These are phyloP conservation scores for Oryza punctata DNA, from an alignment of 176 grass and related monocot genomes.

Conservation along the genomic window DNA sequence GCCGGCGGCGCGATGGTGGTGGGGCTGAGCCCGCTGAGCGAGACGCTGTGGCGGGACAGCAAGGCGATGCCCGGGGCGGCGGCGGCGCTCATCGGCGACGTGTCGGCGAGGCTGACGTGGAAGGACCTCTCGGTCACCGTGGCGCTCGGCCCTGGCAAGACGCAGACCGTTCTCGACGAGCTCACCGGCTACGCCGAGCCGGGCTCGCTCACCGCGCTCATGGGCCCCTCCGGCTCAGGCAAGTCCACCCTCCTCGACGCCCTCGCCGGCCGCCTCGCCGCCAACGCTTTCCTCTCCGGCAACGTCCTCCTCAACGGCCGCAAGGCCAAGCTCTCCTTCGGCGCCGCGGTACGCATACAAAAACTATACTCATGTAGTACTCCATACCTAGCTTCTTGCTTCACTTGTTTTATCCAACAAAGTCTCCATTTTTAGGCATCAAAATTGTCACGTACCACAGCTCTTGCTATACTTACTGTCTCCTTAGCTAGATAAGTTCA, in stretches of 20 bases:
- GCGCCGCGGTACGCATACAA: constrained; percentile 67
- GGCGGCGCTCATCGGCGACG: constrained; percentile 70
- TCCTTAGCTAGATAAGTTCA: constrained; percentile 2
- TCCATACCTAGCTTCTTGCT: too few relatives aligned
- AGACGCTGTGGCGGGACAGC: constrained; percentile 86
- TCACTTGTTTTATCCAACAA: background rate
- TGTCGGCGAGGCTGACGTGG: constrained; percentile 94
- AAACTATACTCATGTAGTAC: background rate
- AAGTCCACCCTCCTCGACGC: constrained; percentile 98
- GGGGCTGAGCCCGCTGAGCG: constrained; percentile 88
- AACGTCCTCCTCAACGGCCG: constrained; percentile 87
- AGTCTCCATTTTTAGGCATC: constrained; percentile 11
- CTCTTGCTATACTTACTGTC: background rate
- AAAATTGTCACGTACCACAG: background rate
- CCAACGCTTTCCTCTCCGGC: constrained; percentile 93
- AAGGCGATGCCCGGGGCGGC: constrained; percentile 39
- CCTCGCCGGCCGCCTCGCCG: constrained; percentile 81
- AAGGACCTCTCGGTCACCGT: constrained; percentile 91
- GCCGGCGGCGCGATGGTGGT: constrained; percentile 49
- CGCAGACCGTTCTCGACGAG: constrained; percentile 76
- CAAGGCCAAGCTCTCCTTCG: constrained; percentile 95
- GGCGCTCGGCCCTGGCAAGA: constrained; percentile 70
- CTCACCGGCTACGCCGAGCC: constrained; percentile 94
- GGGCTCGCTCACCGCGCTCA: constrained; percentile 77
- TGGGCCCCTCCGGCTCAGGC: constrained; percentile 95